Conservation (phyloP, 1,284 basidiomycete species). For the Xanthoconium separans region DNA sequence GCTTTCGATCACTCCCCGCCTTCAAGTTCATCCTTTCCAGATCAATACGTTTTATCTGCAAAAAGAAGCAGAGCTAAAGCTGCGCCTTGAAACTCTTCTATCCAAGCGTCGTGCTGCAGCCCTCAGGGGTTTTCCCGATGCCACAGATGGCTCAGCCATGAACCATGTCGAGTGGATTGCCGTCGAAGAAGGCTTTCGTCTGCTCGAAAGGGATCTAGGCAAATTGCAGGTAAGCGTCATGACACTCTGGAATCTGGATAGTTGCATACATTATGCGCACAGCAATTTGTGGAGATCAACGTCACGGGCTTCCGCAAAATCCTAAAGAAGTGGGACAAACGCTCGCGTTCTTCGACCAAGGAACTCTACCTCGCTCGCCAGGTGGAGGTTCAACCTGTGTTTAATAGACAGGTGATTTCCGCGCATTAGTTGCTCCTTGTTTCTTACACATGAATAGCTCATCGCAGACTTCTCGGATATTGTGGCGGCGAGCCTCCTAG, state of each 20-base stretch:
- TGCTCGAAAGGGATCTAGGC: slow-evolving; percentile 94
- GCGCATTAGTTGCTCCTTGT: neutral
- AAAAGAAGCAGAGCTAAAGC: slow-evolving; percentile 94
- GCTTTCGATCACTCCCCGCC: neutral
- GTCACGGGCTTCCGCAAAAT: slow-evolving; percentile 98
- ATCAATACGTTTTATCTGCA: slow-evolving; percentile 99
- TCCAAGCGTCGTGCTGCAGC: slow-evolving; percentile 90
- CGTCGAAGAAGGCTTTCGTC: slow-evolving; percentile 93
- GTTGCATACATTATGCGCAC: slow-evolving; percentile 11
- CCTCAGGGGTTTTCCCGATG: slow-evolving; percentile 66
- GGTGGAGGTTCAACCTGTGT: slow-evolving; percentile 97
- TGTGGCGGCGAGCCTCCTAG: slow-evolving; percentile 89
- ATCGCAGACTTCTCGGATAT: slow-evolving; percentile 96
- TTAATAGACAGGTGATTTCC: slow-evolving; percentile 81
- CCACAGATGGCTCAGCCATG: slow-evolving; percentile 54
- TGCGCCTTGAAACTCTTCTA: slow-evolving; percentile 89
- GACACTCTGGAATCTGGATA: slow-evolving; percentile 20
- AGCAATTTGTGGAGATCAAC: slow-evolving; percentile 99
- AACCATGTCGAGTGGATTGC: slow-evolving; percentile 89
- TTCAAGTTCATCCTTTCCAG: slow-evolving; percentile 41
- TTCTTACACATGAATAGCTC: slow-evolving; percentile 44
- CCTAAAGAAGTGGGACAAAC: slow-evolving; percentile 98
- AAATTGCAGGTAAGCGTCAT: slow-evolving; percentile 79
- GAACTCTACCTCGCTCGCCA: slow-evolving; percentile 96
- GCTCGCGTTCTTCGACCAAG: slow-evolving; percentile 91